A percentile compares a stretch with the other conserved stretches of the same genome.
These are phyloP conservation scores for Scheffersomyces titani DNA, from an alignment of 1,139 yeast species.

Conservation along the genomic window DNA sequence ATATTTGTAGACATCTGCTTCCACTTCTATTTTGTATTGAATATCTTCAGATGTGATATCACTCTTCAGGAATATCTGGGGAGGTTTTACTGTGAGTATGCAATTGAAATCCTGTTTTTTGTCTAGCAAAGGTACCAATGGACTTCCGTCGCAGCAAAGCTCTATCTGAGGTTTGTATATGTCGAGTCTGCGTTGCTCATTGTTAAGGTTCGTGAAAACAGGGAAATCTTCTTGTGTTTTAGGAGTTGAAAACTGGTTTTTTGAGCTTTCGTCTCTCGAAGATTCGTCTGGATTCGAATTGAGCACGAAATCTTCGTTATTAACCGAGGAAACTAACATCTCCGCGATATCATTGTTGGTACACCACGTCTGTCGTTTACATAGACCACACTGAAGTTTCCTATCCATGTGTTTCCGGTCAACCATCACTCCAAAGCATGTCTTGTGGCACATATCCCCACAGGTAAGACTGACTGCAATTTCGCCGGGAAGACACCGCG, in stretches of 20 bases:
- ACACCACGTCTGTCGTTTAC: conserved; percentile 12
- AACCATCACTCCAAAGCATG: conserved; percentile 22
- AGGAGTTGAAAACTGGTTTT: background rate
- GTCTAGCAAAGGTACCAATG: conserved; percentile 1
- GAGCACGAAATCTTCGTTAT: conserved; percentile 1
- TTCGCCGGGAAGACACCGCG: conserved; percentile 19
- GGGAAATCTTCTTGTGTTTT: background rate
- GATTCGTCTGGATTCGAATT: background rate
- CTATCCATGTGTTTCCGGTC: conserved; percentile 9
- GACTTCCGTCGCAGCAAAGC: background rate
- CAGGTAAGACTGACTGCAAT: conserved; percentile 27
- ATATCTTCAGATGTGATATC: conserved; percentile 1
- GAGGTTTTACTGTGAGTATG: conserved; percentile 27
- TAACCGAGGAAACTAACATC: background rate
- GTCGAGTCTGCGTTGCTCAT: background rate
- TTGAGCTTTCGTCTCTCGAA: background rate
- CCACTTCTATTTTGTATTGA: background rate
- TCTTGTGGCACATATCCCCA: conserved; percentile 30
- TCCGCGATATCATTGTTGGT: conserved; percentile 4
- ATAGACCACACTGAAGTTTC: conserved; percentile 9
- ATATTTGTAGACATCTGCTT: conserved; percentile 1
- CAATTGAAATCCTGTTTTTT: conserved; percentile 19
- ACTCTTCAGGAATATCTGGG: conserved; percentile 16
- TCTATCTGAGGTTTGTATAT: background rate
- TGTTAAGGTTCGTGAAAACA: background rate